phyloP scores from a whole-genome alignment of 1,139 yeast species.

The Suhomyces taliae region DNA sequence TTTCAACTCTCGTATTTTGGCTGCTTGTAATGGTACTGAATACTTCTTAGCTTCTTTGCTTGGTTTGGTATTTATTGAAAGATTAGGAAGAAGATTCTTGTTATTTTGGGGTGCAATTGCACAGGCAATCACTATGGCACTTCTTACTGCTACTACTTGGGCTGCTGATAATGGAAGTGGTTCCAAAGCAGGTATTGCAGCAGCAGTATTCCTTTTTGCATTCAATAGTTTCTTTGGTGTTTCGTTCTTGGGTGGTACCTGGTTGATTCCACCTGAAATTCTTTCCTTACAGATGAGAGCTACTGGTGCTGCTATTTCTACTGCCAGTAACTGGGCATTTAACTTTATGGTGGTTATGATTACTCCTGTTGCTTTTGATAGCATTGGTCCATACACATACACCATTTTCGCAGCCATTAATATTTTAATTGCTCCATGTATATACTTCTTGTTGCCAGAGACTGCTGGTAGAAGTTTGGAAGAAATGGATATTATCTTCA shows the following conservation, averaged over 20 bases:
- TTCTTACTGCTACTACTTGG: constrained; percentile 31
- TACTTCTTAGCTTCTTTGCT: constrained; percentile 82
- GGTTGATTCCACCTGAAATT: constrained; percentile 35
- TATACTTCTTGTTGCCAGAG: constrained; percentile 59
- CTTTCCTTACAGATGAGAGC: constrained; percentile 37
- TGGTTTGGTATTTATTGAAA: constrained; percentile 79
- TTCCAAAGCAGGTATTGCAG: constrained; percentile 25
- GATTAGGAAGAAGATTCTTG: constrained; percentile 72
- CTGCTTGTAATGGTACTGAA: constrained; percentile 83
- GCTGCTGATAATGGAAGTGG: constrained; percentile 21
- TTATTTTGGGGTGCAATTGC: constrained; percentile 60
- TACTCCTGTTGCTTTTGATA: constrained; percentile 34
- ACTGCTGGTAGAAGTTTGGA: constrained; percentile 60
- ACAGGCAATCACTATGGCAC: constrained; percentile 36
- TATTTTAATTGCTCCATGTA: constrained; percentile 50
- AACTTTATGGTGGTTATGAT: constrained; percentile 39
- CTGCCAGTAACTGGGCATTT: constrained; percentile 40
- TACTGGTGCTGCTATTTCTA: constrained; percentile 35
- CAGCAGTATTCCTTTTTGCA: constrained; percentile 39
- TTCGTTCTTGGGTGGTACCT: constrained; percentile 29
- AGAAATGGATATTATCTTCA: constrained; percentile 61
- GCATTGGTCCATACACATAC: constrained; percentile 35
- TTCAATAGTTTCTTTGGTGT: constrained; percentile 37
- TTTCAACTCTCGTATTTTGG: constrained; percentile 67
- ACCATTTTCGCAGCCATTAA: constrained; percentile 42